Conservation (phyloP, 2,329 filamentous ascomycete species). For the Xylariaceae sp. region DNA sequence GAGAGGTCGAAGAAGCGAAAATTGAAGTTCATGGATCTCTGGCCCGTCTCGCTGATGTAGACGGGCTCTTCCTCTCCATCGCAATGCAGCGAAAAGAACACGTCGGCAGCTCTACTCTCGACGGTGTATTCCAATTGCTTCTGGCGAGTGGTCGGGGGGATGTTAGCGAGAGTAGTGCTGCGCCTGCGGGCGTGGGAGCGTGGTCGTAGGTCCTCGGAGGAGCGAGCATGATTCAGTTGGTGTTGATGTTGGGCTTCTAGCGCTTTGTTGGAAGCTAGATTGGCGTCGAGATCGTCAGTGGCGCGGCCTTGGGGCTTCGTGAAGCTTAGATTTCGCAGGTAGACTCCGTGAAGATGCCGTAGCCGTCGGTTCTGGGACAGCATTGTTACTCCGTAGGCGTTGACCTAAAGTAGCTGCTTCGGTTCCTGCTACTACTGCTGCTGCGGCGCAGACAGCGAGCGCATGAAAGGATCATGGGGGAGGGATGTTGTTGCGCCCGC, state of each 20-base stretch:
- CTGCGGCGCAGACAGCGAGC: constrained; percentile 30
- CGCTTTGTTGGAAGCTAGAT: constrained; percentile 63
- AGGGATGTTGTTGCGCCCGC: constrained; percentile 4
- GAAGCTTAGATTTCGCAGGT: constrained; percentile 78
- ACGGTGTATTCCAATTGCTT: constrained; percentile 69
- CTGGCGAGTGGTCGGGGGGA: constrained; percentile 53
- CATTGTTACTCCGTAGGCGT: constrained; percentile 29
- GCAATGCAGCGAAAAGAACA: constrained; percentile 81
- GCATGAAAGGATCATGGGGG: constrained; percentile 18
- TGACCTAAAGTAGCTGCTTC: constrained; percentile 5
- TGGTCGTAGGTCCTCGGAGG: constrained; percentile 46
- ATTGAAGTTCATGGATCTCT: constrained; percentile 82
- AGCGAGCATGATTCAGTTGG: constrained; percentile 51
- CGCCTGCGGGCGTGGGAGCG: constrained; percentile 37
- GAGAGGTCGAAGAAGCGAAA: constrained; percentile 80
- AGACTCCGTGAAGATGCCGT: constrained; percentile 80
- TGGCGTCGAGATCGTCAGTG: constrained; percentile 73
- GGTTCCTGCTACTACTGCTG: constrained; percentile 27
- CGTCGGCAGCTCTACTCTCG: constrained; percentile 69
- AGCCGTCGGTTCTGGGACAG: constrained; percentile 76
- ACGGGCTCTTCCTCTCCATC: constrained; percentile 62
- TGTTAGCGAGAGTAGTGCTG: constrained; percentile 45
- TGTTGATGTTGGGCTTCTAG: constrained; percentile 35
- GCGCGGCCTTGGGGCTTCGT: constrained; percentile 51
- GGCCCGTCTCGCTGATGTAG: constrained; percentile 81